Evolutionary conservation across 2,329 filamentous ascomycete species (phyloP).

Genomic region (Ophiosphaerella narmari): DNA sequence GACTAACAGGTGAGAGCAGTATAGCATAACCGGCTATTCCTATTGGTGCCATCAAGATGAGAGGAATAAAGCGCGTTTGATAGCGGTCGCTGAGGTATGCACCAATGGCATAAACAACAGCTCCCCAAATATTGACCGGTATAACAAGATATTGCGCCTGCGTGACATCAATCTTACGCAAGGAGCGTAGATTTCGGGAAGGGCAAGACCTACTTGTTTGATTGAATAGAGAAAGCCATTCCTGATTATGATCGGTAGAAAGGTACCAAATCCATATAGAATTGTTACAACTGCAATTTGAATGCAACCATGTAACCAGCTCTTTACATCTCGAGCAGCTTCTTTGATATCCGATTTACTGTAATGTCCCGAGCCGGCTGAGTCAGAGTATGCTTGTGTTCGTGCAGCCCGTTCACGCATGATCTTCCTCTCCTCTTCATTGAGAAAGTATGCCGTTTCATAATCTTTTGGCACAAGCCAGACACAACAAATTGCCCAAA

Average conservation of each 20-base stretch:
- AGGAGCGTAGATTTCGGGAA: not conserved
- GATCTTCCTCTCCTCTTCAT: conserved; percentile 33
- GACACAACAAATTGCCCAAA: conserved; percentile 34
- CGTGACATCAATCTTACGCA: not conserved
- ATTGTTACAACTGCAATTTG: conserved; percentile 50
- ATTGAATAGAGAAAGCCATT: conserved; percentile 48
- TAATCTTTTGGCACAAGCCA: conserved; percentile 40
- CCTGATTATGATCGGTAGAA: conserved; percentile 50
- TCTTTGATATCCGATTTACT: conserved; percentile 35
- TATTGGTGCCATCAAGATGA: conserved; percentile 38
- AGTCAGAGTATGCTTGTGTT: conserved; percentile 38
- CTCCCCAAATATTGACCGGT: conserved; percentile 50
- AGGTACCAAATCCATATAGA: conserved; percentile 48
- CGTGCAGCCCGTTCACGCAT: conserved; percentile 36
- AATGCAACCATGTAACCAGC: conserved; percentile 41
- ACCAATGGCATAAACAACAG: conserved; percentile 47
- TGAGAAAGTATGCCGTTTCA: conserved; percentile 41
- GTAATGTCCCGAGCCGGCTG: conserved; percentile 34
- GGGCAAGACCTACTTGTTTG: conserved; percentile 40
- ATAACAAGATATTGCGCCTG: conserved; percentile 47
- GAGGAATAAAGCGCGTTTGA: conserved; percentile 44
- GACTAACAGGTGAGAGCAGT: conserved; percentile 30
- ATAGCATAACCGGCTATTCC: conserved; percentile 40
- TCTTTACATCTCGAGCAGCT: conserved; percentile 39
- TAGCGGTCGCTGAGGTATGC: conserved; percentile 47